Percentiles rank a stretch among this genome's conserved stretches.
Conservation (phyloP, 2,329 filamentous ascomycete genomes). For the Cercospora sp. region DNA sequence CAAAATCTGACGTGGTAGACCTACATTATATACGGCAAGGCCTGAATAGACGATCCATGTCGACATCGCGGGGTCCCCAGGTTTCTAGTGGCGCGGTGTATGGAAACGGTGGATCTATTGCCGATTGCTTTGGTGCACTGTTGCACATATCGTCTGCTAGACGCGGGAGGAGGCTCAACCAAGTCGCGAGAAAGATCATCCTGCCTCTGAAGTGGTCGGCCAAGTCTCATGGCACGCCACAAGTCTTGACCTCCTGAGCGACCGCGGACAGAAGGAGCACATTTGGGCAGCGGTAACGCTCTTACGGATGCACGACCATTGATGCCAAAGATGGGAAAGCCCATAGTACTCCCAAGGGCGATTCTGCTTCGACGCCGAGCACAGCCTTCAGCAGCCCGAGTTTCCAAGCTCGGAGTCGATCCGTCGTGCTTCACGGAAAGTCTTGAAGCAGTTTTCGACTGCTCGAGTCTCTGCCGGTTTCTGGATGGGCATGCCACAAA, state of each 20-base stretch:
- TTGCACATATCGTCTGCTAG: neutral
- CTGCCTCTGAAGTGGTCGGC: neutral
- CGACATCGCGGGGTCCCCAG: constrained; percentile 1
- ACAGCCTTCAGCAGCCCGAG: neutral
- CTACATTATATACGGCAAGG: neutral
- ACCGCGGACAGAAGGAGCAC: neutral
- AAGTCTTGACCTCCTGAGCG: constrained; percentile 3
- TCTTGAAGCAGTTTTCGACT: neutral
- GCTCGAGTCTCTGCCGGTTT: neutral
- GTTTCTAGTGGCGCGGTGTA: neutral
- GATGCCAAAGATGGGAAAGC: neutral
- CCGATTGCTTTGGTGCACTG: neutral
- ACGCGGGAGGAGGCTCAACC: neutral
- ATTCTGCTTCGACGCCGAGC: neutral
- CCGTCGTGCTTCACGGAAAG: neutral
- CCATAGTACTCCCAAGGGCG: neutral
- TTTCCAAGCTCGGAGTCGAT: neutral
- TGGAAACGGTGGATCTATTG: neutral
- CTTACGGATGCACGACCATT: neutral
- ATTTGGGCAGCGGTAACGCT: neutral
- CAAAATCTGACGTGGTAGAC: neutral
- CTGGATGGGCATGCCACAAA: neutral
- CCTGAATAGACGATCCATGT: neutral
- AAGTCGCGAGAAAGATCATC: constrained; percentile 4
- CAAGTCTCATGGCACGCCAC: constrained; percentile 12